Evolutionary conservation across 345 rosid genomes (phyloP).

Genomic region (Camelina sativa): DNA sequence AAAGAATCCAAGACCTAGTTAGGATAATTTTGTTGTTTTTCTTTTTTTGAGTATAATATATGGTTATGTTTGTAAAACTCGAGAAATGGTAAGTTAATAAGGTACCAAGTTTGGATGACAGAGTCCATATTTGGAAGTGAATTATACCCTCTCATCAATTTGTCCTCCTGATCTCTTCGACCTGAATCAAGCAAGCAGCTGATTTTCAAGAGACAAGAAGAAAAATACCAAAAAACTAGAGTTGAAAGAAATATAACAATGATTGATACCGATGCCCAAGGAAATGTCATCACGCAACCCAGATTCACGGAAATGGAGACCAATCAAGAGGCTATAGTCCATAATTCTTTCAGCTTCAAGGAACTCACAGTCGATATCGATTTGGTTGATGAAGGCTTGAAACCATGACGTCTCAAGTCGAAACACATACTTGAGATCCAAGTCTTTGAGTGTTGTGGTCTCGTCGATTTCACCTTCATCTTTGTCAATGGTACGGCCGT

Average conservation of each 20-base stretch:
- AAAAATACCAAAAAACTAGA: neutral
- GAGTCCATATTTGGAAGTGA: slow-evolving; percentile 67
- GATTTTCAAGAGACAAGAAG: neutral
- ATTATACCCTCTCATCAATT: slow-evolving; percentile 61
- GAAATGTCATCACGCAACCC: slow-evolving; percentile 48
- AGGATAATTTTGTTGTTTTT: neutral
- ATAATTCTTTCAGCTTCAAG: slow-evolving; percentile 70
- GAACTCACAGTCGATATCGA: slow-evolving; percentile 69
- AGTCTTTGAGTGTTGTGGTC: slow-evolving; percentile 75
- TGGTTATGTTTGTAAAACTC: neutral
- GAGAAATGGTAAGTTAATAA: slow-evolving; percentile 2
- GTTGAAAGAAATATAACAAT: neutral
- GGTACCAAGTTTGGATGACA: slow-evolving; percentile 57
- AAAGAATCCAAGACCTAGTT: neutral
- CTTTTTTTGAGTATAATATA: neutral
- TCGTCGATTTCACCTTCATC: slow-evolving; percentile 60
- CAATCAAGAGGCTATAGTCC: slow-evolving; percentile 75
- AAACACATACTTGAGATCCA: slow-evolving; percentile 67
- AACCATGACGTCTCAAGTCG: slow-evolving; percentile 59
- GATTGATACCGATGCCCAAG: slow-evolving; percentile 41
- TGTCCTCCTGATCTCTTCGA: slow-evolving; percentile 48
- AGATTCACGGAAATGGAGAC: slow-evolving; percentile 60
- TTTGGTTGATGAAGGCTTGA: slow-evolving; percentile 68
- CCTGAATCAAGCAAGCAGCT: slow-evolving; percentile 35
- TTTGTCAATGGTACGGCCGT: slow-evolving; percentile 67